Evolutionary conservation across 192 early-diverging fungal species (phyloP), one percentile per base, ranked within the genome.

Genomic region (Coemansia sp.): DNA sequence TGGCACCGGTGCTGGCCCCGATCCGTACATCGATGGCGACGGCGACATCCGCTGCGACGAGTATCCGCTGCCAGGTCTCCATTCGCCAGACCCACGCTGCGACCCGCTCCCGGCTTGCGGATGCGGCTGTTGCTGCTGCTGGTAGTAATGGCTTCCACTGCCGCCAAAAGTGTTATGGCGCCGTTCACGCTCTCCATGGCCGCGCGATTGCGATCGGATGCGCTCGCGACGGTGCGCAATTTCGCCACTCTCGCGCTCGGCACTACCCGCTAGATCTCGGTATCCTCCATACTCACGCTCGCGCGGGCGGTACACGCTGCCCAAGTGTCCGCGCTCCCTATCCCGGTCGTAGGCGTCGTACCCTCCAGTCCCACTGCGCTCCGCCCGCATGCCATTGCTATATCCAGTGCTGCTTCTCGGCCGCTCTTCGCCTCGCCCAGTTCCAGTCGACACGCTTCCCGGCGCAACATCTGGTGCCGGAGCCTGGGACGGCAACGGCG

Each of bases 211-310:
- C 12, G 76, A 78, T 12, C 76, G 71, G 37, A 52, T 64, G 41
- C 61, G 67, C 41, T 69, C 67, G 16, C 71, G 62, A 40, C 67
- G 69, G 4, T 59, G 64, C 10, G 63, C 40, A 5, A 69, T 67
- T 36, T 78, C 76, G 21, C 76, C 76, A 42, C 64, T 67, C 40
- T 80, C 78, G 49, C 73, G 72, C 67, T 80, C 78, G 13, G 39
- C 47, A 41, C 41, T 55, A 37, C 58, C 63, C 18, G 58, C 67
- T 15, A 41, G 54, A 15, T 58, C 65, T 5, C 66, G 32, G 19
- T 52, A 21, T 21, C 26, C 26, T 26, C 19, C 49, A 22, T 52
- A 52, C 19, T 52, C 49, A 22, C 49, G 49, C 19, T 69, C 76
- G 41, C 66, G 76, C 36, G 40, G 42, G 9, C 70, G 66, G 41